Base-by-base conservation (phyloP, 106 monocot genomes). In the Dioscorea dumetorum region DNA sequence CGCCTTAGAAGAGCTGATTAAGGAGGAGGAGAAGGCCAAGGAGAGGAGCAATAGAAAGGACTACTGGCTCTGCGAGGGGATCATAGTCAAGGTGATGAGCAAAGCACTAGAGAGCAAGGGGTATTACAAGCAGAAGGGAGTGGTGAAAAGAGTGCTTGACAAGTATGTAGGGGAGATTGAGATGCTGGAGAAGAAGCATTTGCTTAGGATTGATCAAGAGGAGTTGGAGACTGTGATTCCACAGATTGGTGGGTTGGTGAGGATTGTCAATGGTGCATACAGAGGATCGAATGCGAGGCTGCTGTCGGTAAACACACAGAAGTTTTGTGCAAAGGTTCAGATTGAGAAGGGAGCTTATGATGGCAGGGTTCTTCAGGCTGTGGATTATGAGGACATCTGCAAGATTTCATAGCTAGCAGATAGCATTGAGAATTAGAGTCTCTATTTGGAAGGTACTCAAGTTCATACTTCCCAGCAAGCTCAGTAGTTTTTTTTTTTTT, bases 21-120 rank as follows among this genome's bases (percentile, higher is more conserved):
- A 11, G 63, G 95, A 95, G 79, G 95, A 95, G 67, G 95, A 95
- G 78, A 95, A 86, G 67, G 79, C 85, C 4, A 95, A 91, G 81
- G 95, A 95, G 78, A 73, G 78, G 73, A 91, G 72, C 50, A 95
- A 91, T 52, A 73, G 95, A 52, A 95, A 86, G 80, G 95, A 95
- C 66, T 95, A 95, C 51, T 95, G 91, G 95, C 73, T 95, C 12
- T 91, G 81, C 33, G 84, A 88, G 70, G 91, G 86, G 52, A 88
- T 95, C 56, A 82, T 91, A 60, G 95, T 95, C 56, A 95, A 95
- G 81, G 86, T 95, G 59, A 91, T 91, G 88, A 95, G 95, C 79
- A 91, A 84, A 78, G 74, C 83, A 0, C 48, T 95, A 53, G 80
- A 84, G 2, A 83, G 91, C 11, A 91, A 91, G 58, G 95, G 95